Conservation (phyloP, 768 basidiomycete species). For the Calocera viscosa region DNA sequence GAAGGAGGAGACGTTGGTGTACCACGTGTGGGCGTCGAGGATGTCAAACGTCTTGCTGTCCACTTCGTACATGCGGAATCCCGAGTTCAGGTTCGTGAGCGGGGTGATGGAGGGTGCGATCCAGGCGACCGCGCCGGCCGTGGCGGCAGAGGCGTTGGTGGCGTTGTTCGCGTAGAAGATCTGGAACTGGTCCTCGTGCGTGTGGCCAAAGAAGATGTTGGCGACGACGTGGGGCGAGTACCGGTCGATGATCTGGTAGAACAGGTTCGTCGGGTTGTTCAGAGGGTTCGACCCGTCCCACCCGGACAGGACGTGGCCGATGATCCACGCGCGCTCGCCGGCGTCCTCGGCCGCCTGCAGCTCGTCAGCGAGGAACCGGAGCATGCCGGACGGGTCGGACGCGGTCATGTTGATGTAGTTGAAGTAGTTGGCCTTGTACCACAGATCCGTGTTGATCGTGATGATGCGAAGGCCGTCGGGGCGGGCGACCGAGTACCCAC, state of each 20-base stretch:
- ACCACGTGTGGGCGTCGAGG: conserved; percentile 69
- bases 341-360: conserved; percentile 66
- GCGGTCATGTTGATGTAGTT: too few species aligned
- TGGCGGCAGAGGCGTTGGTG: conserved; percentile 43
- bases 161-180: conserved; percentile 64
- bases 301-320: conserved; percentile 47
- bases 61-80: conserved; percentile 60
- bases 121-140: conserved; percentile 46
- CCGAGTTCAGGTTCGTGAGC: conserved; percentile 56
- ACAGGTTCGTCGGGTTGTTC: conserved; percentile 39
- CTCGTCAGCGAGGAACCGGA: too few species aligned
- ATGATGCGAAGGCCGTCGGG: conserved; percentile 56
- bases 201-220: conserved; percentile 71
- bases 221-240: conserved; percentile 17
- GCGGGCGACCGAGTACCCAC: conserved; percentile 58
- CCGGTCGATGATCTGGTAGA: conserved; percentile 24
- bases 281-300: conserved; percentile 61
- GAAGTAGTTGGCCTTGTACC: conserved; percentile 51
- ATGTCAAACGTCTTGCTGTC: conserved; percentile 66
- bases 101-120: conserved; percentile 61
- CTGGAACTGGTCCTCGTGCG: conserved; percentile 62
- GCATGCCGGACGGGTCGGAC: too few species aligned
- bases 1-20: conserved; percentile 47
- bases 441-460: conserved; percentile 64
- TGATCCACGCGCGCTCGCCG: conserved; percentile 48